phyloP scores from a whole-genome alignment of 78 protist species.

The Planoprotostelium fungivorum region DNA sequence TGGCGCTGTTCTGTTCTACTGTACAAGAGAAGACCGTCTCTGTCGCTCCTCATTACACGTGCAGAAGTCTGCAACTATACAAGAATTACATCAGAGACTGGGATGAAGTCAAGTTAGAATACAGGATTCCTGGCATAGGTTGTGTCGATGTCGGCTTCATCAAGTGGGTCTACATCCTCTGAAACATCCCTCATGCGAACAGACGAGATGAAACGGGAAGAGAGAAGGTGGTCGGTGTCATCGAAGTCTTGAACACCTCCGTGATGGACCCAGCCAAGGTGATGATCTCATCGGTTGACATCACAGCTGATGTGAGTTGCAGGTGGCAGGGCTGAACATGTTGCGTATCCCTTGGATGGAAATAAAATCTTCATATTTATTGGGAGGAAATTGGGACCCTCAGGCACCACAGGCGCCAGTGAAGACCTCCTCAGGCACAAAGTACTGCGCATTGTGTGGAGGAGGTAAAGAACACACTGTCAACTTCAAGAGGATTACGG shows the following conservation, averaged over 20 bases:
- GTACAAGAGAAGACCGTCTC: neutral
- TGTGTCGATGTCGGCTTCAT: neutral
- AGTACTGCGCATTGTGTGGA: neutral
- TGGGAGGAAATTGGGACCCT: neutral
- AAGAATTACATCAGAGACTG: neutral
- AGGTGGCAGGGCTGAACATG: neutral
- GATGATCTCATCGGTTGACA: neutral
- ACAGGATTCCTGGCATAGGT: neutral
- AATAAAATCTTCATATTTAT: neutral
- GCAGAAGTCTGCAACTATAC: neutral
- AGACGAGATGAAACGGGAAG: neutral
- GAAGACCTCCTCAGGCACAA: neutral
- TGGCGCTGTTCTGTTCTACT: neutral
- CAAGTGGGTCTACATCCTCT: neutral
- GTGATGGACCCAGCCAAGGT: neutral
- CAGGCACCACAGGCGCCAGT: neutral
- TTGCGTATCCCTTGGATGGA: neutral
- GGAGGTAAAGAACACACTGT: neutral
- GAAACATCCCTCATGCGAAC: neutral
- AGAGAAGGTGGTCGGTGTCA: neutral
- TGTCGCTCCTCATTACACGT: neutral
- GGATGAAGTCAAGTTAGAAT: neutral
- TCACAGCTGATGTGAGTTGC: neutral
- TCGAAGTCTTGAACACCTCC: neutral
- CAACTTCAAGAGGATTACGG: neutral